Base-by-base conservation (phyloP, 495 filamentous ascomycete species). In the Astrocystis sublimbata region DNA sequence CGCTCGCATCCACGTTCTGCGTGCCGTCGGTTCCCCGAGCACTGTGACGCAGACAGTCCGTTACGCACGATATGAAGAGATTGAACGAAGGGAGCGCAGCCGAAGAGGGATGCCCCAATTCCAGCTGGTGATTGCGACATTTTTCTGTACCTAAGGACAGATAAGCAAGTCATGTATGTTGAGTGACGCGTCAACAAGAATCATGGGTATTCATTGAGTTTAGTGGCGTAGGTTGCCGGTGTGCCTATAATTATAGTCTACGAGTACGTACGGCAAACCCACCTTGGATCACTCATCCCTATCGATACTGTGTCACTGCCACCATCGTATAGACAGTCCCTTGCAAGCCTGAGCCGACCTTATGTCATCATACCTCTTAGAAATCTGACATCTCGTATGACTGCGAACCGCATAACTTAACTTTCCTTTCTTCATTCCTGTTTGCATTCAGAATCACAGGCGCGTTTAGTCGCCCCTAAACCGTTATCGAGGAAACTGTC, bases 121-220 rank as follows among this genome's bases (percentile, higher is more conserved):
- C 12, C n/a, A 21, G 30, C 17, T 33, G 30, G 23, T 40, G 35
- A n/a, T 40, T 17, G 4, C 1, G 31, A 53, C 3, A 13, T 38
- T 19, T 5, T 21, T 10, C 26, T 15, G 1, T n/a, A 42, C 26
- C 7, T 49, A 49, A 47, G 15, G 26, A 17, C 15, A 2, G 36
- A 38, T 15, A 28, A 45, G n/a, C 54, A 35, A 45, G 38, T 45
- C 40, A 57, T 45, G n/a, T 57, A 57, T 45, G n/a, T 57, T 33
- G 28, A 28, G 4, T 30, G 49, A 52, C 19, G 7, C n/a, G 49
- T 28, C 10, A 13, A 31, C n/a, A 57, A 7, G 23, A 40, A 35
- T 28, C 38, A 57, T 17, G n/a, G n/a, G 43, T 28, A 56, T 23
- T 57, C 17, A 15, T 57, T 12, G 52, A 15, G n/a, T n/a, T 12